phyloP scores from a whole-genome alignment of 2,329 filamentous ascomycete genomes.

The Ascochyta clinopodiicola region DNA sequence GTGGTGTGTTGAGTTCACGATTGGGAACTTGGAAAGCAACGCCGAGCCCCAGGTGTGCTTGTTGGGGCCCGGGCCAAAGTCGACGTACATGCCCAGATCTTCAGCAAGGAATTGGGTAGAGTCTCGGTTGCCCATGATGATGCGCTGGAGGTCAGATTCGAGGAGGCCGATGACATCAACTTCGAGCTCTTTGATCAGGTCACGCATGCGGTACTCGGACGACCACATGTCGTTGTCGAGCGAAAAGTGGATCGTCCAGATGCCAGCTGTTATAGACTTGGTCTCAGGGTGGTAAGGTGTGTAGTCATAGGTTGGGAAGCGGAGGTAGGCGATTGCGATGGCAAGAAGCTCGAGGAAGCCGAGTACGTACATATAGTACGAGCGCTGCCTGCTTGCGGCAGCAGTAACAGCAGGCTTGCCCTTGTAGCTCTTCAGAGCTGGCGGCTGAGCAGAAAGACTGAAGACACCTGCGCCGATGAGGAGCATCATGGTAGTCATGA shows the following conservation, averaged over 20 bases:
- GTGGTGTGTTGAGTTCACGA: conserved; percentile 95
- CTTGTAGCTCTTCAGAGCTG: conserved; percentile 48
- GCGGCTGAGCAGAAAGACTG: conserved; percentile 64
- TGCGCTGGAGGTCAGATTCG: conserved; percentile 91
- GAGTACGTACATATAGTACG: conserved; percentile 75
- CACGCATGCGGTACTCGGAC: conserved; percentile 90
- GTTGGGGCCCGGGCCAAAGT: conserved; percentile 96
- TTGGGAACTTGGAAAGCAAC: conserved; percentile 94
- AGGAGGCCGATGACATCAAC: conserved; percentile 96
- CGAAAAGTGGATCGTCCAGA: conserved; percentile 98
- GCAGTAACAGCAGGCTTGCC: conserved; percentile 56
- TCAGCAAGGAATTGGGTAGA: conserved; percentile 94
- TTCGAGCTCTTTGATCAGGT: conserved; percentile 91
- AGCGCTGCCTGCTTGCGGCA: conserved; percentile 61
- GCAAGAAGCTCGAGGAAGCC: conserved; percentile 81
- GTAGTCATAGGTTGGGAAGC: conserved; percentile 93
- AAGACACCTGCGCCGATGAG: conserved; percentile 85
- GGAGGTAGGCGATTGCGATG: conserved; percentile 79
- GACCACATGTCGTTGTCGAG: conserved; percentile 99
- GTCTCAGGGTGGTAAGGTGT: conserved; percentile 86
- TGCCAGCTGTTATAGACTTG: conserved; percentile 88
- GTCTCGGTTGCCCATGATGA: conserved; percentile 99
- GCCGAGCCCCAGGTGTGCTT: conserved; percentile 98
- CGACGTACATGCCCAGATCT: conserved; percentile 97
- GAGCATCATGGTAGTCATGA: conserved; percentile 87